Evolutionary conservation across 2,329 filamentous ascomycete species (phyloP), one percentile per base, ranked within the genome.

Genomic region (Hypoxylon sp.): DNA sequence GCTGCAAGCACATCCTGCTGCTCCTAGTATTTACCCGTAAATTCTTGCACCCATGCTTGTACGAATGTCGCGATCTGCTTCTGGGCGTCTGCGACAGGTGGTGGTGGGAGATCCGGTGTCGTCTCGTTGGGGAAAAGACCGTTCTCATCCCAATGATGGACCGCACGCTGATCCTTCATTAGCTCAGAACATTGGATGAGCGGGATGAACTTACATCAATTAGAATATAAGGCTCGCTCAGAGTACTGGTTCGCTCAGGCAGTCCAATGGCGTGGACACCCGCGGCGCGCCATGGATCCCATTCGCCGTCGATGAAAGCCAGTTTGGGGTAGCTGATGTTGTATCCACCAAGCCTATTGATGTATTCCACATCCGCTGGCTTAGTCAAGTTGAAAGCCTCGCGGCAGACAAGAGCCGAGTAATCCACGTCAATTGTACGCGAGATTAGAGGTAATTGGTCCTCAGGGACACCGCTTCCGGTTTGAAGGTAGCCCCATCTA

Each of bases 121-220:
- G 90, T 90, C 77, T 92, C 84, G 63, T 90, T 90, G 0, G 82
- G 78, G 54, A 90, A 88, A n/a, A 92, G 73, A 0, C 90, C 89
- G 70, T 91, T 91, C 80, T 91, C 90, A 72, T 93, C 91, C 91
- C 92, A 96, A 77, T 95, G 92, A 78, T 97, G 93, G 19, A 94
- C 92, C 0, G 88, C 92, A n/a, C 86, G 42, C 69, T 71, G 19
- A 19, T 48, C 24, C 1, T 10, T n/a, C 14, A 24, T 70, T 33
- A 68, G 47, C 31, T 46, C 3, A 1, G 14, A 8, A 48, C n/a
- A 51, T 24, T 2, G 4, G 26, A 29, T 10, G 33, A 24, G 3
- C 3, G 5, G 14, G 13, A 14, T 11, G 33, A 14, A 55, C 64
- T 68, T 61, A 72, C 86, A 3, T 85, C 81, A 50, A 97, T 93